Conservation (phyloP, 495 filamentous ascomycete genomes). For the Penicillium taxi region DNA sequence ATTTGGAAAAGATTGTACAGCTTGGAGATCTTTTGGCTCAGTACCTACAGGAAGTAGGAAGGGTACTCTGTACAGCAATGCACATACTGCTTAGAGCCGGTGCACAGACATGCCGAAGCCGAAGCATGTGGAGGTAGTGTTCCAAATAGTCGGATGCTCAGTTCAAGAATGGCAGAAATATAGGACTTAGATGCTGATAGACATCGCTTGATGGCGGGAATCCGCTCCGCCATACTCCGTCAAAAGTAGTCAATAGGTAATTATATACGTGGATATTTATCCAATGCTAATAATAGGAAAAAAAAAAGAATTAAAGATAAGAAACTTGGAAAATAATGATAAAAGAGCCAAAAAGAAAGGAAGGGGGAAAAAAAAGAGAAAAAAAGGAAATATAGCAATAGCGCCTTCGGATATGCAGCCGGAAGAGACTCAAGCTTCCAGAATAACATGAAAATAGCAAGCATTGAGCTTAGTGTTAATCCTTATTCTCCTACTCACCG, state of each 20-base stretch:
- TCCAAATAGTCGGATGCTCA: conserved; percentile 7
- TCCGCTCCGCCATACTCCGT: too few relatives aligned
- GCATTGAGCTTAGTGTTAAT: not conserved
- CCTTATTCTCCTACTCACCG: too few relatives aligned
- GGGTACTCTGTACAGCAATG: too few relatives aligned
- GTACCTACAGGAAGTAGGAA: too few relatives aligned
- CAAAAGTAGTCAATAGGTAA: too few relatives aligned
- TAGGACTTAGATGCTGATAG: too few relatives aligned
- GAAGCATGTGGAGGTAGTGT: conserved; percentile 5
- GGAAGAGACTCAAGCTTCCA: not conserved
- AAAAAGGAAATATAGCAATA: conserved; percentile 9
- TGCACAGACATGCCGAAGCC: conserved; percentile 18
- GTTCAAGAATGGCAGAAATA: conserved; percentile 19
- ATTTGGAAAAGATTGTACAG: too few relatives aligned
- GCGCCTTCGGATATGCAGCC: not conserved
- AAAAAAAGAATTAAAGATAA: not conserved
- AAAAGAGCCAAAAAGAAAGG: conserved; percentile 4
- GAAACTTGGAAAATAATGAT: not conserved
- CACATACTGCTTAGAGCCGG: too few relatives aligned
- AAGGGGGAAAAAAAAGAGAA: not conserved
- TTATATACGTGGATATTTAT: too few relatives aligned
- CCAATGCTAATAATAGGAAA: too few relatives aligned
- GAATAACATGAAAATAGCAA: conserved; percentile 3
- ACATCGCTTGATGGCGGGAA: too few relatives aligned
- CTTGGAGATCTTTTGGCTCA: too few relatives aligned